These are phyloP conservation scores for Pseudotsuga menziesii DNA, from an alignment of 75 land plant genomes.

Conservation along the genomic window DNA sequence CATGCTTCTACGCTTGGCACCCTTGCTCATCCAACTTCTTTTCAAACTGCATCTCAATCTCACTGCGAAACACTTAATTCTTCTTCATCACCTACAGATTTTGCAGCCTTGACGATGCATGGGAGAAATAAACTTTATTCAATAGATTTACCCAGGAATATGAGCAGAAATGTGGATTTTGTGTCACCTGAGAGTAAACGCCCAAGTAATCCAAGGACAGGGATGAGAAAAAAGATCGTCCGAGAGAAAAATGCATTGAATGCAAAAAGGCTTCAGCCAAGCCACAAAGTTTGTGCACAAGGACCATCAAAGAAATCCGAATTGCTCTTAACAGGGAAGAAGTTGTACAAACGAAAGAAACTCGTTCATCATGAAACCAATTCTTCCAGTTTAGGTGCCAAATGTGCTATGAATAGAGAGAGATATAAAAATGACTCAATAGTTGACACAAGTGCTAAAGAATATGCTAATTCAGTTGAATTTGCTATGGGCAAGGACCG, in stretches of 20 bases:
- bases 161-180: too few species aligned
- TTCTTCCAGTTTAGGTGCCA: background rate
- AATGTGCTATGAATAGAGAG: background rate
- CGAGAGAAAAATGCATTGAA: background rate
- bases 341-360: slow-evolving; percentile 1
- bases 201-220: background rate
- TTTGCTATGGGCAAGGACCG: too few species aligned
- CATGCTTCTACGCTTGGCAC: background rate
- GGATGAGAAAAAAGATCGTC: background rate
- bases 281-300: background rate
- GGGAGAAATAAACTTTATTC: background rate
- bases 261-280: background rate
- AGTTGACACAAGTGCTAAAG: background rate
- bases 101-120: background rate
- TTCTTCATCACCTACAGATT: background rate
- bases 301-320: background rate
- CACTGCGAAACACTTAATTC: background rate
- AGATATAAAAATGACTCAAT: background rate
- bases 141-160: background rate
- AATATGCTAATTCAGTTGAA: background rate
- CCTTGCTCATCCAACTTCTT: slow-evolving; percentile 1
- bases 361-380: background rate
- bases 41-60: background rate
- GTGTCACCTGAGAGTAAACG: background rate
- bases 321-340: background rate